A percentile compares a stretch with the other conserved stretches of the same genome.
Evolutionary conservation across 768 basidiomycete species (phyloP).

Genomic region (Psilocybe tampanensis): DNA sequence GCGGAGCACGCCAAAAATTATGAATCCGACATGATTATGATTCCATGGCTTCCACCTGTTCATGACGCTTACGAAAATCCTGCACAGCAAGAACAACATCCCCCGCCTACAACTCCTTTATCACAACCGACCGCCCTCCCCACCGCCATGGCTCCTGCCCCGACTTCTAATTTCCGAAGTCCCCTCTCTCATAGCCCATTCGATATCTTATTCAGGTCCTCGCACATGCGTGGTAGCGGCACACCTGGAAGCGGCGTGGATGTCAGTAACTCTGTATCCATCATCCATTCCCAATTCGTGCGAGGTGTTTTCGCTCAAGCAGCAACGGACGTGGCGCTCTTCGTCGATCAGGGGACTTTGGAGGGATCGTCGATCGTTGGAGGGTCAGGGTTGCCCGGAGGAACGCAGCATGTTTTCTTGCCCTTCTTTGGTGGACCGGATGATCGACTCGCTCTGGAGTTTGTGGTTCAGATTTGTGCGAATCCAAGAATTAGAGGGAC

Average conservation of each 20-base stretch:
- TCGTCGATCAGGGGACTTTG: slow-evolving; percentile 66
- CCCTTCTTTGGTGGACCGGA: slow-evolving; percentile 97
- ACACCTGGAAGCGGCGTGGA: slow-evolving; percentile 15
- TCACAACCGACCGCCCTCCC: slow-evolving; percentile 15
- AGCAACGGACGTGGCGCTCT: slow-evolving; percentile 77
- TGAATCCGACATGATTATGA: slow-evolving; percentile 71
- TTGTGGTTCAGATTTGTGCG: slow-evolving; percentile 82
- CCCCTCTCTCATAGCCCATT: slow-evolving; percentile 60
- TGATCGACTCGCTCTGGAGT: slow-evolving; percentile 82
- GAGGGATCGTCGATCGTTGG: slow-evolving; percentile 18
- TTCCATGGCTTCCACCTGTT: slow-evolving; percentile 74
- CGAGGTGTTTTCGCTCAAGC: slow-evolving; percentile 77
- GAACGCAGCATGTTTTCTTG: slow-evolving; percentile 70
- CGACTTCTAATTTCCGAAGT: slow-evolving; percentile 12
- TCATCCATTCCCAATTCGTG: slow-evolving; percentile 81
- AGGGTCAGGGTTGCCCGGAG: slow-evolving; percentile 15
- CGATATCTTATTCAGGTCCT: slow-evolving; percentile 59
- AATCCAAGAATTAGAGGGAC: slow-evolving; percentile 72
- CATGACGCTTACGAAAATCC: slow-evolving; percentile 21
- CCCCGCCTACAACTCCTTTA: slow-evolving; percentile 11
- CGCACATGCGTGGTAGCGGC: slow-evolving; percentile 14
- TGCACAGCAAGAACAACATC: slow-evolving; percentile 9
- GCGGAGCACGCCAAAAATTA: slow-evolving; percentile 62
- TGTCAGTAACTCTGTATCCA: slow-evolving; percentile 39
- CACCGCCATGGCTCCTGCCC: slow-evolving; percentile 5